A percentile compares a stretch with the other conserved stretches of the same genome.
Conservation (phyloP, 331 rosid genomes). For the Spiraea crenata region DNA sequence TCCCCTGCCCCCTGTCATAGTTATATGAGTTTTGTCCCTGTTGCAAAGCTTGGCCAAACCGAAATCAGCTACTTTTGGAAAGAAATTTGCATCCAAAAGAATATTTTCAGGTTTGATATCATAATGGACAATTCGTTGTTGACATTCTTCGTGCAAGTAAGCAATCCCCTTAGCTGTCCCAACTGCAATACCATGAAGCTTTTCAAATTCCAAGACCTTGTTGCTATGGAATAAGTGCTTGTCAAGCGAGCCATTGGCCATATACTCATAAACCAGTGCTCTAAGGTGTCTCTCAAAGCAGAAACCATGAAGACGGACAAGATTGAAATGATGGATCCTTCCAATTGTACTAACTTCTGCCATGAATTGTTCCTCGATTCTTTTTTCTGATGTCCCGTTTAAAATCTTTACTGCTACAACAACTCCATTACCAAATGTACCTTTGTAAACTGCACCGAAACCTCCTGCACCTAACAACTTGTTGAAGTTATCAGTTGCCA, state of each 20-base stretch:
- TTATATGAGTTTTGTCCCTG: conserved; percentile 36
- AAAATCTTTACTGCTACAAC: conserved; percentile 45
- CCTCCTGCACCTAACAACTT: conserved; percentile 44
- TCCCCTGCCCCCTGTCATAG: conserved; percentile 38
- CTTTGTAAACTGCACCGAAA: conserved; percentile 49
- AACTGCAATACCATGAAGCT: too few relatives aligned
- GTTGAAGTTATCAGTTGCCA: conserved; percentile 41
- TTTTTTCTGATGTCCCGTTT: not conserved
- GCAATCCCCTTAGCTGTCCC: too few relatives aligned
- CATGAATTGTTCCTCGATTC: not conserved
- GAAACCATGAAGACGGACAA: conserved; percentile 27
- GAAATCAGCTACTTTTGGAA: conserved; percentile 45
- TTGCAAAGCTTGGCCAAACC: conserved; percentile 42
- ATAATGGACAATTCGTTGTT: conserved; percentile 38
- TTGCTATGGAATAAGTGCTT: too few relatives aligned
- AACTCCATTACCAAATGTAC: conserved; percentile 25
- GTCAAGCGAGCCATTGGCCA: too few relatives aligned
- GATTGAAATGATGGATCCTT: not conserved
- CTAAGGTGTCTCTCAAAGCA: not conserved
- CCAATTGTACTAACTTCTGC: not conserved
- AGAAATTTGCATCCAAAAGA: conserved; percentile 30
- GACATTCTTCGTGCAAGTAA: conserved; percentile 33
- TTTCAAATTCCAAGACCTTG: too few relatives aligned
- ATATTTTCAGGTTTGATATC: conserved; percentile 46
- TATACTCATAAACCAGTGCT: too few relatives aligned